A percentile compares a stretch with the other conserved stretches of the same genome.
Evolutionary conservation across 164 flowering plant species (phyloP).

Genomic region (Vitis vinifera): DNA sequence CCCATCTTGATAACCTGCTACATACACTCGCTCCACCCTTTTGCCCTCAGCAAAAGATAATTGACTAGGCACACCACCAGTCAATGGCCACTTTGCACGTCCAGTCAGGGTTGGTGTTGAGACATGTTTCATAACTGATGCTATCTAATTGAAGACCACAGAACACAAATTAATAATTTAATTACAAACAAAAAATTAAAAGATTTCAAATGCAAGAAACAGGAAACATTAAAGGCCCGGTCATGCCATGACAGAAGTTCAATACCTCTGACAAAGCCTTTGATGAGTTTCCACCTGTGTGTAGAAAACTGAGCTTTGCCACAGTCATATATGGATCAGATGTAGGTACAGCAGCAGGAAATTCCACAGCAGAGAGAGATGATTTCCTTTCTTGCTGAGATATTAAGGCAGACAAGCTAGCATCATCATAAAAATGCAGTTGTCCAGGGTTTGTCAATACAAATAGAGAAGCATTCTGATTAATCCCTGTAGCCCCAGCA

Average conservation of each 20-base stretch:
- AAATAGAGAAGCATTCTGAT: conserved; percentile 47
- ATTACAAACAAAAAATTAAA: background rate
- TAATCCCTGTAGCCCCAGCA: conserved; percentile 37
- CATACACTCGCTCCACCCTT: conserved; percentile 43
- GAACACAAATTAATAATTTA: conserved; percentile 3
- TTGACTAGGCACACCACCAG: conserved; percentile 69
- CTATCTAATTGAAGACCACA: conserved; percentile 32
- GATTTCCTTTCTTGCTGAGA: conserved; percentile 39
- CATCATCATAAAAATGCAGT: conserved; percentile 55
- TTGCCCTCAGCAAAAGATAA: conserved; percentile 31
- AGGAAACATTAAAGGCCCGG: background rate
- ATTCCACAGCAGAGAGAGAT: conserved; percentile 44
- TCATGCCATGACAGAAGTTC: background rate
- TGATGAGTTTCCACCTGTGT: conserved; percentile 32
- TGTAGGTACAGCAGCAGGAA: conserved; percentile 55
- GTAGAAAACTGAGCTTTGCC: conserved; percentile 44
- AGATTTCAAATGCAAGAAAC: background rate
- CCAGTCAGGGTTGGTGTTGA: conserved; percentile 23
- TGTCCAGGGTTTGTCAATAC: conserved; percentile 86
- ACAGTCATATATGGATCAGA: conserved; percentile 62
- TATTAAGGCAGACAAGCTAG: conserved; percentile 38
- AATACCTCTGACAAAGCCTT: conserved; percentile 57
- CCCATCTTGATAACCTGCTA: conserved; percentile 84
- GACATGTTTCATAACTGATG: conserved; percentile 27
- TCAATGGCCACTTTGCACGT: conserved; percentile 63